A percentile compares a stretch with the other conserved stretches of the same genome.
Evolutionary conservation across 345 rosid species (phyloP).

Genomic region (Mallotus nudiflorus): DNA sequence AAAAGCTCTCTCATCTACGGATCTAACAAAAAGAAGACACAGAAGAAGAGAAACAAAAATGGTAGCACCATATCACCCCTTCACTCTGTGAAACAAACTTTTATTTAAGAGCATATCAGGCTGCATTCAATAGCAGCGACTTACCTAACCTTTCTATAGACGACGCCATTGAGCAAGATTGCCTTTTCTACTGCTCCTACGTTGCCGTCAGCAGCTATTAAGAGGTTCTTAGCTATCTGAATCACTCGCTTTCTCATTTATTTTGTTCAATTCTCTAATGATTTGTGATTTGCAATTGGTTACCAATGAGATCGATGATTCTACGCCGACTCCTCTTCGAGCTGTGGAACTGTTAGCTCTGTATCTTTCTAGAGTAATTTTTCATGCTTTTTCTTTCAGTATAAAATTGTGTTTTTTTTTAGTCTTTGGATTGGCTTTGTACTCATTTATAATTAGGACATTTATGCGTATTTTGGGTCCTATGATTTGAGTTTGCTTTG

Average conservation of each 20-base stretch:
- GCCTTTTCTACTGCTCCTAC: conserved; percentile 85
- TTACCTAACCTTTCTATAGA: conserved; percentile 69
- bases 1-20: neutral
- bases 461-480: no score
- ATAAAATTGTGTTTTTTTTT: neutral
- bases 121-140: conserved; percentile 91
- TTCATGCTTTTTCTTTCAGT: neutral
- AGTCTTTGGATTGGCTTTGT: neutral
- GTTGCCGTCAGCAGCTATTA: conserved; percentile 88
- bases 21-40: neutral
- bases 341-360: conserved; percentile 90
- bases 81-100: conserved; percentile 76
- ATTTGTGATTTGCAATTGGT: conserved; percentile 54
- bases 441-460: no score
- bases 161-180: conserved; percentile 80
- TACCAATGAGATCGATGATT: conserved; percentile 81
- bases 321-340: conserved; percentile 87
- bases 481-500: neutral
- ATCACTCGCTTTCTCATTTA: neutral
- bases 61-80: conserved; percentile 84
- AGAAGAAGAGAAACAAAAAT: conserved; percentile 20
- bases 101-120: conserved; percentile 86
- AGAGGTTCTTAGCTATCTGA: no score
- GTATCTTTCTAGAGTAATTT: conserved; percentile 45
- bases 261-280: neutral